Evolutionary conservation across 257 asterid genomes (phyloP), one percentile per base, ranked within the genome.

Genomic region (Prunella vulgaris): DNA sequence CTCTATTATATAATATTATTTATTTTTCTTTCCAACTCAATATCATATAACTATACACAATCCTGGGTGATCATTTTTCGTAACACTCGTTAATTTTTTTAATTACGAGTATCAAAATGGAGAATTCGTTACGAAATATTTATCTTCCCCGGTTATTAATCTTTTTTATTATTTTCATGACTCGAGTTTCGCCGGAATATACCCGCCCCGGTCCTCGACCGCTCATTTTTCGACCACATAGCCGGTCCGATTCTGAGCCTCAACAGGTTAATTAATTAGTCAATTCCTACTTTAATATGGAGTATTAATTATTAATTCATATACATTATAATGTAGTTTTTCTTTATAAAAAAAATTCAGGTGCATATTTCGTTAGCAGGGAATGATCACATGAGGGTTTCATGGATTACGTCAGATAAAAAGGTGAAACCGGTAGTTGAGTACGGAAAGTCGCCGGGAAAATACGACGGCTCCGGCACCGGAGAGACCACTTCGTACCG

Each of bases 361-460:
- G 97, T 93, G 22, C 98, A 90, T 51, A 66, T 93, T 60, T 86
- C 98, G 13, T 70, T 93, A 77, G 93, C 79, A 5, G 97, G 96
- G 54, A 72, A 86, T 20, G 87, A 88, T 74, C 74, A 80, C 38
- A 73, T 90, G 84, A 84, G 95, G 79, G 83, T 93, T 10, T 79
- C 98, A 33, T 93, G 95, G 95, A 73, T 93, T 12, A 83, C 96
- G 0, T 42, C 84, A 0, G 79, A 80, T 25, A 81, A 78, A 63
- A 78, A 83, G 18, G 81, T 73, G 1, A 53, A 57, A 22, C 78
- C 97, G n/a, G 21, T 59, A 0, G 95, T 93, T 1, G 91, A 86
- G 18, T 90, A 86, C 63, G 97, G 98, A 0, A 84, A 58, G 48
- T 2, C 77, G 10, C 66, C 86, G 2, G 96, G 87, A 4, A 71